These are phyloP conservation scores for Fusarium sp. DNA, from an alignment of 2,329 filamentous ascomycete species.

Conservation along the genomic window DNA sequence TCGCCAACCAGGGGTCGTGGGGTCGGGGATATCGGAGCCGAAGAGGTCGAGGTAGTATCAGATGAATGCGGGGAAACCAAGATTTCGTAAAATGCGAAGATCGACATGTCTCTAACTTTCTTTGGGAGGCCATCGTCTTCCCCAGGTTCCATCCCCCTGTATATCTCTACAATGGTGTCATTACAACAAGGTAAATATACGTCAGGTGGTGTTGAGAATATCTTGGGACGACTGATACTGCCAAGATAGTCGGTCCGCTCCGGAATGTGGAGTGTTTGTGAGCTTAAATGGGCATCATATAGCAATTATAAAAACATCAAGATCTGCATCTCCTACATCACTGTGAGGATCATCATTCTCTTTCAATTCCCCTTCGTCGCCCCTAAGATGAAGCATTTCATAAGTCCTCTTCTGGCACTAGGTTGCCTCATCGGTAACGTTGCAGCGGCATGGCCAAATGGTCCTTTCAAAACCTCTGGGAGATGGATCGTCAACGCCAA, in stretches of 20 bases:
- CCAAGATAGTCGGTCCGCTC: conserved; percentile 20
- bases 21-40: conserved; percentile 30
- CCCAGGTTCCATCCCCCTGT: conserved; percentile 12
- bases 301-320: conserved; percentile 5
- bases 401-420: conserved; percentile 9
- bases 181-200: background rate
- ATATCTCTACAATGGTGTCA: background rate
- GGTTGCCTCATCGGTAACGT: conserved; percentile 20
- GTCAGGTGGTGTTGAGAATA: conserved; percentile 9
- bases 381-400: conserved; percentile 3
- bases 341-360: no score
- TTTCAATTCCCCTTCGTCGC: no score
- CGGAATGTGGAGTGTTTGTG: background rate
- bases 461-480: conserved; percentile 56
- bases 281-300: background rate
- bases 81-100: conserved; percentile 5
- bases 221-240: background rate
- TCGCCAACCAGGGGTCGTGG: background rate
- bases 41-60: background rate
- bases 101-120: background rate
- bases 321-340: accelerated
- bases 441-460: conserved; percentile 39
- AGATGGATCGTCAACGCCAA: conserved; percentile 58
- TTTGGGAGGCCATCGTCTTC: background rate
- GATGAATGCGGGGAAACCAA: conserved; percentile 7